These are phyloP conservation scores for Rutstroemia sp. DNA, from an alignment of 2,329 filamentous ascomycete genomes.

Conservation along the genomic window DNA sequence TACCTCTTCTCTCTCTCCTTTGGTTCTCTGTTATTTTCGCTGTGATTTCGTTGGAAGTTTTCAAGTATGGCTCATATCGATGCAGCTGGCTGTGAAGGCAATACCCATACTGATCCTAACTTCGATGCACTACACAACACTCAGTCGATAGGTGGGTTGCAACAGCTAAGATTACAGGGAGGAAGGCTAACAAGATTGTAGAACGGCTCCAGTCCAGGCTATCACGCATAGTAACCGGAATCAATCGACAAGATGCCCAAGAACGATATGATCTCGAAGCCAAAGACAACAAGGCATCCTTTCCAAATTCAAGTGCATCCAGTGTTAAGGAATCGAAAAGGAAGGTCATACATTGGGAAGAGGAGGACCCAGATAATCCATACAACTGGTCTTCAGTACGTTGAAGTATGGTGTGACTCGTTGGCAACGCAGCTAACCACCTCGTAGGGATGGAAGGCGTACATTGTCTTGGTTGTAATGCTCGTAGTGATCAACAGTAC, in stretches of 20 bases:
- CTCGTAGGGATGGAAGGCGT: constrained; percentile 43
- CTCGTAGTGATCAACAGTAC: constrained; percentile 60
- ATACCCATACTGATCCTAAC: not conserved
- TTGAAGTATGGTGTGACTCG: not conserved
- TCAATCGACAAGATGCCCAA: constrained; percentile 36
- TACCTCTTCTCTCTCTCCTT: not conserved
- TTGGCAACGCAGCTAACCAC: not conserved
- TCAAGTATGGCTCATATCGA: not conserved
- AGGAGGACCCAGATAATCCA: constrained; percentile 26
- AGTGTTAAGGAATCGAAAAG: constrained; percentile 13
- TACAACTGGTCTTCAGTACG: constrained; percentile 27
- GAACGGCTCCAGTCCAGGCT: constrained; percentile 12
- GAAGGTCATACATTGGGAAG: constrained; percentile 24
- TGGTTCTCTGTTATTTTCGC: not conserved
- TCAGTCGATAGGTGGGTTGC: not conserved
- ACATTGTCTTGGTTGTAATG: constrained; percentile 48
- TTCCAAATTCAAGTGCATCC: constrained; percentile 21
- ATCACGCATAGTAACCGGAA: constrained; percentile 19
- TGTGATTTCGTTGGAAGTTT: not conserved
- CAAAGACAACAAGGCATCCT: constrained; percentile 30
- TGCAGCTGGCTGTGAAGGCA: not conserved
- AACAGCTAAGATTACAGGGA: not conserved
- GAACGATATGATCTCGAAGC: constrained; percentile 36
- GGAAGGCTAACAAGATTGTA: not conserved
- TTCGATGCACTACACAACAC: not conserved